These are phyloP conservation scores for Arthrinium puccinioides DNA, from an alignment of 2,329 filamentous ascomycete genomes.

Conservation along the genomic window DNA sequence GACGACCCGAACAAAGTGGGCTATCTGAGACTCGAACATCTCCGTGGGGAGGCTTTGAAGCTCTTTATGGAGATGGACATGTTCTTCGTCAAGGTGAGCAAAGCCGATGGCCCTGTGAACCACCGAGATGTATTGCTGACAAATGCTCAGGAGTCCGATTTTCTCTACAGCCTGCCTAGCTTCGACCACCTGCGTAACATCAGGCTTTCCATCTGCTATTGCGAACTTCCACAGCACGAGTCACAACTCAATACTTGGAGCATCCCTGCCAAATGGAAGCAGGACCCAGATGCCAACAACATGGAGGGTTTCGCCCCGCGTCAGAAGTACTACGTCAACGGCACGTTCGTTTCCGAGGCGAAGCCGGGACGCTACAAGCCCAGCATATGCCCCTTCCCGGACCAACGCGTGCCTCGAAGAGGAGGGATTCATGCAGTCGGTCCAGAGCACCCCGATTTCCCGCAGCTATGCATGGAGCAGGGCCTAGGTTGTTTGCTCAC, in stretches of 20 bases:
- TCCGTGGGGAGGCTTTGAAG: slow-evolving; percentile 42
- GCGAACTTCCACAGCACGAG: slow-evolving; percentile 49
- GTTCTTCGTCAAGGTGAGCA: slow-evolving; percentile 59
- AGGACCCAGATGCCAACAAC: slow-evolving; percentile 47
- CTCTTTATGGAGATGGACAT: slow-evolving; percentile 51
- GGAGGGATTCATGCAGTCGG: slow-evolving; percentile 42
- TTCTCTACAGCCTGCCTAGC: slow-evolving; percentile 50
- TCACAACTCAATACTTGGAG: slow-evolving; percentile 33
- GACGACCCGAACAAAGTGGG: slow-evolving; percentile 35
- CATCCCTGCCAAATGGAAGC: slow-evolving; percentile 47
- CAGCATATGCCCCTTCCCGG: slow-evolving; percentile 47
- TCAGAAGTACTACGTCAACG: slow-evolving; percentile 52
- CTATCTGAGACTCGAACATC: slow-evolving; percentile 34
- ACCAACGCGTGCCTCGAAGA: slow-evolving; percentile 47
- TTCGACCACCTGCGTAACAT: slow-evolving; percentile 51
- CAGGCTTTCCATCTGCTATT: slow-evolving; percentile 50
- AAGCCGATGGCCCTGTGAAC: no score
- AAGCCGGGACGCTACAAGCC: slow-evolving; percentile 36
- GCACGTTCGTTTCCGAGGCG: slow-evolving; percentile 44
- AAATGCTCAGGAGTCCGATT: slow-evolving; percentile 46
- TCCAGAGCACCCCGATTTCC: slow-evolving; percentile 51
- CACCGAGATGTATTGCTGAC: slow-evolving; percentile 8
- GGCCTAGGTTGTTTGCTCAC: slow-evolving; percentile 47
- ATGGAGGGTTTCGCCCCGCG: slow-evolving; percentile 47
- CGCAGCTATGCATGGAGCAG: slow-evolving; percentile 47